Conservation (phyloP, 2,329 filamentous ascomycete genomes). For the Waltergamsia citrina region DNA sequence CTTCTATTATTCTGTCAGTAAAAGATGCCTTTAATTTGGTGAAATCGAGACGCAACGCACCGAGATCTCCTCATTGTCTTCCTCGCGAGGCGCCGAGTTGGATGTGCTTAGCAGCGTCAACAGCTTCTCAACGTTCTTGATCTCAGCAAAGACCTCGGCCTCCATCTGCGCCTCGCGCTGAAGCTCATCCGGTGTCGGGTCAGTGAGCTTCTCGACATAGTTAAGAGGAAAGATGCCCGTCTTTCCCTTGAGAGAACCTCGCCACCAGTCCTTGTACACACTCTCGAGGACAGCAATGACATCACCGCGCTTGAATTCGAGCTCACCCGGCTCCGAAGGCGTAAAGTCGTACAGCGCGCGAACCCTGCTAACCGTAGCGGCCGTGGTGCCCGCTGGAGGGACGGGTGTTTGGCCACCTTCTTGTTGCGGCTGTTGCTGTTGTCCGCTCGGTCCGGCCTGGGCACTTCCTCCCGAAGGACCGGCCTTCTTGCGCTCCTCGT, state of each 20-base stretch:
- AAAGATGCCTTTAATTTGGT: background rate
- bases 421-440: background rate
- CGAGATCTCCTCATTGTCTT: conserved; percentile 96
- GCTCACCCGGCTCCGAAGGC: conserved; percentile 85
- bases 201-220: conserved; percentile 94
- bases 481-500: conserved; percentile 59
- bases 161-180: conserved; percentile 97
- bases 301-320: conserved; percentile 94
- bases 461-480: conserved; percentile 20
- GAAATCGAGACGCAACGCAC: conserved; percentile 28
- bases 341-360: conserved; percentile 91
- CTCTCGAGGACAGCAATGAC: conserved; percentile 96
- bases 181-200: conserved; percentile 88
- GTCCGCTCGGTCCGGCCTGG: conserved; percentile 23
- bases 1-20: no score
- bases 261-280: conserved; percentile 99
- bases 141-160: conserved; percentile 55
- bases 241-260: conserved; percentile 85
- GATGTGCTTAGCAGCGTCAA: conserved; percentile 86
- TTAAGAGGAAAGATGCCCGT: conserved; percentile 98
- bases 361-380: conserved; percentile 90
- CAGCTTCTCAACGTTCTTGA: conserved; percentile 58
- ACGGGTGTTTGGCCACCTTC: conserved; percentile 27
- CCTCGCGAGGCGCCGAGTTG: conserved; percentile 66
- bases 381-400: conserved; percentile 76